Conservation (phyloP, 768 basidiomycete genomes). For the Russula brevipes region DNA sequence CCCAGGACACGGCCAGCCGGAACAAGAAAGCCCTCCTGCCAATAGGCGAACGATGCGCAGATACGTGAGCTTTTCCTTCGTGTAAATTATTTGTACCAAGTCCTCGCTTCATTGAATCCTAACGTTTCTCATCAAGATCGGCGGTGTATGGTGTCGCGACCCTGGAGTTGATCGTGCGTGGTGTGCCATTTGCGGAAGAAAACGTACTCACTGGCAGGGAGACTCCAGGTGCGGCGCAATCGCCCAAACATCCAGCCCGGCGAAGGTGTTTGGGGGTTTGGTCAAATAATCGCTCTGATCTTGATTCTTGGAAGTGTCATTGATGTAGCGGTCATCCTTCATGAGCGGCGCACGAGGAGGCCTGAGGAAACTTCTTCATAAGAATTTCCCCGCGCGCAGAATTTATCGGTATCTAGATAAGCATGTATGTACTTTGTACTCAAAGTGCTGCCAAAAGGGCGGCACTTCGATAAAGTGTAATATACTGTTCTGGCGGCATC, state of each 20-base stretch:
- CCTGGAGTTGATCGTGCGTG: constrained; percentile 12
- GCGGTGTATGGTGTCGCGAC: constrained; percentile 8
- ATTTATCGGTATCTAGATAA: too few species aligned
- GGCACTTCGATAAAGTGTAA: too few species aligned
- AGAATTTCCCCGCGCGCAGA: neutral
- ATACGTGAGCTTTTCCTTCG: neutral
- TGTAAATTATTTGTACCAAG: neutral
- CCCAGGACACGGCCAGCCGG: neutral
- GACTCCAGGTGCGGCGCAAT: constrained; percentile 9
- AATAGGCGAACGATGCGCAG: too few species aligned
- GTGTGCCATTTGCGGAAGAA: neutral
- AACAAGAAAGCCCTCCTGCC: too few species aligned
- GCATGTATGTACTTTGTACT: too few species aligned
- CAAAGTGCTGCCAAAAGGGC: too few species aligned
- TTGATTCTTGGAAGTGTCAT: constrained; percentile 1
- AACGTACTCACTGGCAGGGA: neutral
- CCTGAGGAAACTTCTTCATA: neutral
- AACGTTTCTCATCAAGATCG: neutral
- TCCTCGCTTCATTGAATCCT: neutral
- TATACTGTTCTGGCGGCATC: too few species aligned
- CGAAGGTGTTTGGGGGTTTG: constrained; percentile 11
- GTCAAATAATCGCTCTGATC: constrained; percentile 9
- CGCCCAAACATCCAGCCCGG: neutral
- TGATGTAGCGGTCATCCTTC: neutral
- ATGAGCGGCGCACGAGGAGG: neutral